phyloP scores from a whole-genome alignment of 805 yeast species.

The Debaryomyces tyrocola region DNA sequence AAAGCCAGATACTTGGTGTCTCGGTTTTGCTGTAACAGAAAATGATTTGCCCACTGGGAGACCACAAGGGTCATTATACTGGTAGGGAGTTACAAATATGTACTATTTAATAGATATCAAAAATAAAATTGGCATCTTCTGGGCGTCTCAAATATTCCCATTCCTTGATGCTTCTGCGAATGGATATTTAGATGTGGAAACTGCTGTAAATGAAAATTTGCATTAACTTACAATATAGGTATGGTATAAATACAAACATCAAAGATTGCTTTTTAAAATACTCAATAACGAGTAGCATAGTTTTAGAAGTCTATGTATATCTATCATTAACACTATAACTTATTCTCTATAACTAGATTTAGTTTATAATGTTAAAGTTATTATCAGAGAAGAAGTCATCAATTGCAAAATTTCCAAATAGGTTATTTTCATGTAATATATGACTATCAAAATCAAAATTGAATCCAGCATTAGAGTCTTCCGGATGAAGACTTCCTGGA shows the following conservation, averaged over 20 bases:
- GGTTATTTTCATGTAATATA: background rate
- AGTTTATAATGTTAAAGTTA: too few relatives aligned
- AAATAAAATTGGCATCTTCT: constrained; percentile 39
- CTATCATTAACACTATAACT: too few relatives aligned
- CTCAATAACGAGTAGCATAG: too few relatives aligned
- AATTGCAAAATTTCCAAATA: background rate
- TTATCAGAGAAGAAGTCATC: background rate
- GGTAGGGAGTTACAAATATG: constrained; percentile 43
- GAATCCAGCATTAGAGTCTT: background rate
- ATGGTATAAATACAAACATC: too few relatives aligned
- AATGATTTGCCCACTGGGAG: constrained; percentile 33
- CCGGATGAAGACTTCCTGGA: too few relatives aligned
- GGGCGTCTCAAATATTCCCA: constrained; percentile 40
- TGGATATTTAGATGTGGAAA: constrained; percentile 10
- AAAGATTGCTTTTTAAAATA: too few relatives aligned
- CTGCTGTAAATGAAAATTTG: constrained; percentile 11
- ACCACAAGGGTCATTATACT: constrained; percentile 32
- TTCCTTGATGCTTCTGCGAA: constrained; percentile 14
- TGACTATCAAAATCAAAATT: background rate
- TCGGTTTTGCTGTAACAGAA: constrained; percentile 24
- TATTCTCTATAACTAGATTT: too few relatives aligned
- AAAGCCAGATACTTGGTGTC: constrained; percentile 26
- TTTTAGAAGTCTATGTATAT: too few relatives aligned
- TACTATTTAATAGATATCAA: constrained; percentile 43
- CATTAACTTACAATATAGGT: too few relatives aligned